phyloP scores from a whole-genome alignment of 2,329 filamentous ascomycete genomes.

The Colletotrichum sublineola region DNA sequence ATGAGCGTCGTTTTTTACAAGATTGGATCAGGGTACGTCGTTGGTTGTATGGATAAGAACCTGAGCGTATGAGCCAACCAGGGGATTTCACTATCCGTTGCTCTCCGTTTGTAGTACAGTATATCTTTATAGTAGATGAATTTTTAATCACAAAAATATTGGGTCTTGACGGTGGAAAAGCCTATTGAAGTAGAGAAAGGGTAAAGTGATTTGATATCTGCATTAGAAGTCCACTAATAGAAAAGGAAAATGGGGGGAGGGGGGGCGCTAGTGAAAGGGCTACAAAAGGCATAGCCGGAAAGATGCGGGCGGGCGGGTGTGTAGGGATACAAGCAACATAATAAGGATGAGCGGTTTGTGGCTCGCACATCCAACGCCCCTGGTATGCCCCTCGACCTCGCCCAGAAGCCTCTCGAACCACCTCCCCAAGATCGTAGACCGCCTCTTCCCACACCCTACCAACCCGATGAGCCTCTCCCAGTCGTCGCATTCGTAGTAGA shows the following conservation, averaged over 20 bases:
- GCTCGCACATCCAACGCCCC: slow-evolving; percentile 17
- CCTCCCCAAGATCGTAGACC: slow-evolving; percentile 29
- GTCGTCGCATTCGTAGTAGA: slow-evolving; percentile 44
- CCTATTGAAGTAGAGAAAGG: neutral
- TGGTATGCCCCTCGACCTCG: slow-evolving; percentile 14
- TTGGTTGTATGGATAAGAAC: neutral
- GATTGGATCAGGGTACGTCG: neutral
- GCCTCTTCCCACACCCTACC: slow-evolving; percentile 39
- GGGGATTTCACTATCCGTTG: neutral
- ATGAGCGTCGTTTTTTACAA: neutral
- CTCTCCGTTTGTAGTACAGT: neutral
- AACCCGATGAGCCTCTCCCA: slow-evolving; percentile 39
- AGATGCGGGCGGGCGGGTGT: slow-evolving; percentile 34
- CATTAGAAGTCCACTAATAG: slow-evolving; percentile 74
- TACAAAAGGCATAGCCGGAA: slow-evolving; percentile 42
- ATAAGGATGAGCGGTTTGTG: slow-evolving; percentile 24
- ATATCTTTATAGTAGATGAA: neutral
- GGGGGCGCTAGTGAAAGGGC: slow-evolving; percentile 46
- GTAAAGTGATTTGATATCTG: slow-evolving; percentile 69
- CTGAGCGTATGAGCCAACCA: too few species aligned
- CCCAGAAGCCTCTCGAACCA: slow-evolving; percentile 28
- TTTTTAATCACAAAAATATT: neutral
- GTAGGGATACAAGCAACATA: slow-evolving; percentile 38
- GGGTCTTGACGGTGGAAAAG: neutral
- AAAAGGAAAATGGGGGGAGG: slow-evolving; percentile 56